Conservation (phyloP, 1,284 basidiomycete genomes). For the Ganoderma resinaceum region DNA sequence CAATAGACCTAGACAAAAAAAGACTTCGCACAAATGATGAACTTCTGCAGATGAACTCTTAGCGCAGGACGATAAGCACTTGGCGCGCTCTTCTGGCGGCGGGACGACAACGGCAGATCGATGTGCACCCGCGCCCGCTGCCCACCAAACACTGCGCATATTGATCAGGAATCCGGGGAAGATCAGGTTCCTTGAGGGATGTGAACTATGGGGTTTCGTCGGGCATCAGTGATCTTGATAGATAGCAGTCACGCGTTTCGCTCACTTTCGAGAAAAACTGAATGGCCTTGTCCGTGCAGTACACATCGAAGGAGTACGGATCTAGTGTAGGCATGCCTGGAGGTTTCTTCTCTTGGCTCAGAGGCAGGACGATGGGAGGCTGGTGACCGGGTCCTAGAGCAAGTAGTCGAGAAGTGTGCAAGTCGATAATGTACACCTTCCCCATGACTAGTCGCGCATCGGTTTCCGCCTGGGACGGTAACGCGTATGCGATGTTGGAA, state of each 20-base stretch:
- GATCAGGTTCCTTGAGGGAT: not conserved
- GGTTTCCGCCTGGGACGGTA: not conserved
- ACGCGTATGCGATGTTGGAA: too few species aligned
- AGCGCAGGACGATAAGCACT: not conserved
- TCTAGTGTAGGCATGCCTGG: not conserved
- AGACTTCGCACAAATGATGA: too few species aligned
- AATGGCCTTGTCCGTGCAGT: not conserved
- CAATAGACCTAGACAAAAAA: too few species aligned
- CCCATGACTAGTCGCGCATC: not conserved
- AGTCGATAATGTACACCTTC: not conserved
- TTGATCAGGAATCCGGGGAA: not conserved
- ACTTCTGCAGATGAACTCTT: too few species aligned
- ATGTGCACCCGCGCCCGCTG: not conserved
- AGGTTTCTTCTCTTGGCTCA: not conserved
- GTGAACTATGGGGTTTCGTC: not conserved
- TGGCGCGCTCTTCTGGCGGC: not conserved
- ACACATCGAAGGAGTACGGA: not conserved
- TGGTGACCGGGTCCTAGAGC: not conserved
- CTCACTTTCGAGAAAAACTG: not conserved
- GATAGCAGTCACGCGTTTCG: not conserved
- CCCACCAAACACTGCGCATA: not conserved
- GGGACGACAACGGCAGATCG: not conserved
- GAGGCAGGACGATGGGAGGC: not conserved
- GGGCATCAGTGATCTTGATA: not conserved
- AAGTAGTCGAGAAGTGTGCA: not conserved